A percentile compares a stretch with the other conserved stretches of the same genome.
These are phyloP conservation scores for Cercophora scortea DNA, from an alignment of 495 filamentous ascomycete genomes.

Conservation along the genomic window DNA sequence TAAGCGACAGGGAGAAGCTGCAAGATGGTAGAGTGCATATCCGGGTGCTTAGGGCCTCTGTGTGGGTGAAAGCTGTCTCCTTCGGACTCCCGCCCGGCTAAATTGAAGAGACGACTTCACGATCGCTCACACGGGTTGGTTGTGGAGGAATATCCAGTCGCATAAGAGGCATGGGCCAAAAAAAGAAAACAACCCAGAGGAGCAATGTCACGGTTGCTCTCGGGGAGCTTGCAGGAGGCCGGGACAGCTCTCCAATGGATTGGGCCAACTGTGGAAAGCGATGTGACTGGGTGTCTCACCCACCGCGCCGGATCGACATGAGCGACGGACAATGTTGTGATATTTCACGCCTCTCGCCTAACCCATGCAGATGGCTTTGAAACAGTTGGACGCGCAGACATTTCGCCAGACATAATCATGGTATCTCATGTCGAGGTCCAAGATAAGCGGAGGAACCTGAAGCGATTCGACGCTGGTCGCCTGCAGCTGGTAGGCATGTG, in stretches of 20 bases:
- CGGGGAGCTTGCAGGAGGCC: not conserved
- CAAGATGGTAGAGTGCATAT: conserved; percentile 7
- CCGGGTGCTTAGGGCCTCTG: not conserved
- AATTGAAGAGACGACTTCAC: not conserved
- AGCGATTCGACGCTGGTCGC: not conserved
- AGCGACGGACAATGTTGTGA: not conserved
- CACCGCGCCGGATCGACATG: not conserved
- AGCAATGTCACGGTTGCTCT: not conserved
- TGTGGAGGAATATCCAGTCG: not conserved
- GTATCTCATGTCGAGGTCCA: not conserved
- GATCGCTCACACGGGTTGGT: not conserved
- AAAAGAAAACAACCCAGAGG: not conserved
- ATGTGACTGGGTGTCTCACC: not conserved
- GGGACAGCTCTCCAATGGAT: not conserved
- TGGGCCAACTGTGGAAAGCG: not conserved
- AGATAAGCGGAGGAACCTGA: conserved; percentile 9
- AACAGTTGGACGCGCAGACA: not conserved
- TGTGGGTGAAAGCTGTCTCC: not conserved
- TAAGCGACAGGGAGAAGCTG: conserved; percentile 3
- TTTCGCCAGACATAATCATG: too few relatives aligned
- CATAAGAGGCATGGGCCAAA: not conserved
- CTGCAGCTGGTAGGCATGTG: not conserved
- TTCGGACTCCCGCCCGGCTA: conserved; percentile 14
- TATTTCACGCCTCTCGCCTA: not conserved
- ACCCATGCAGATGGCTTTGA: not conserved